These are phyloP conservation scores for Plasmodium gonderi DNA, from an alignment of 169 alveolate genomes.

Conservation along the genomic window DNA sequence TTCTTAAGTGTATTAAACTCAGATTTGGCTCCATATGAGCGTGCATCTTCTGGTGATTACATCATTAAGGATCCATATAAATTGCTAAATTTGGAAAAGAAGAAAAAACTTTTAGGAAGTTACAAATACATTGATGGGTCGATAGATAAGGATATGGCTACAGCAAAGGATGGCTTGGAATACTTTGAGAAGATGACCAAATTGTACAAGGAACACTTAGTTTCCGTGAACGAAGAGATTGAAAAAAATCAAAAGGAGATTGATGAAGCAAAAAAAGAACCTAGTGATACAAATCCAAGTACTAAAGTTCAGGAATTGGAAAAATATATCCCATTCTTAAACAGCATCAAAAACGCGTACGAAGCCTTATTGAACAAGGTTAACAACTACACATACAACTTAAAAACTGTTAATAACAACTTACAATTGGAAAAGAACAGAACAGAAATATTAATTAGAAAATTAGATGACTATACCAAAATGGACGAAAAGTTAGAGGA, in stretches of 20 bases:
- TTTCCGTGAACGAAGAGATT: background rate
- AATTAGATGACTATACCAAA: background rate
- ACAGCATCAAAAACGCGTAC: slow-evolving; percentile 3
- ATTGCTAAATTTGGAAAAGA: slow-evolving; percentile 18
- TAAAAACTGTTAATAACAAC: background rate
- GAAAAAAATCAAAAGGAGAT: background rate
- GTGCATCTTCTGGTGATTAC: background rate
- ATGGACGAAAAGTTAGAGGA: slow-evolving; percentile 1
- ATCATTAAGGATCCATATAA: slow-evolving; percentile 50
- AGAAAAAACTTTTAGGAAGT: background rate
- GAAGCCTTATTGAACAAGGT: background rate
- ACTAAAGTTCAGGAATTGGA: background rate
- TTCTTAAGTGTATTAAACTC: background rate
- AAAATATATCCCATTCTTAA: slow-evolving; percentile 20
- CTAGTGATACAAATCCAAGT: background rate
- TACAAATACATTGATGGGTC: slow-evolving; percentile 4
- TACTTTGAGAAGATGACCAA: slow-evolving; percentile 2
- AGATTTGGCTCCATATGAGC: slow-evolving; percentile 26
- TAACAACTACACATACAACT: background rate
- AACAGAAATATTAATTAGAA: background rate
- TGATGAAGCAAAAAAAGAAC: background rate
- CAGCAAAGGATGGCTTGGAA: background rate
- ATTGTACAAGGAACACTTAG: background rate
- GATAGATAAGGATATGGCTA: slow-evolving; percentile 4
- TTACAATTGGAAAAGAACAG: background rate